A percentile compares a stretch with the other conserved stretches of the same genome.
Conservation (phyloP, 2,329 filamentous ascomycete genomes). For the Diaporthe humulicola region DNA sequence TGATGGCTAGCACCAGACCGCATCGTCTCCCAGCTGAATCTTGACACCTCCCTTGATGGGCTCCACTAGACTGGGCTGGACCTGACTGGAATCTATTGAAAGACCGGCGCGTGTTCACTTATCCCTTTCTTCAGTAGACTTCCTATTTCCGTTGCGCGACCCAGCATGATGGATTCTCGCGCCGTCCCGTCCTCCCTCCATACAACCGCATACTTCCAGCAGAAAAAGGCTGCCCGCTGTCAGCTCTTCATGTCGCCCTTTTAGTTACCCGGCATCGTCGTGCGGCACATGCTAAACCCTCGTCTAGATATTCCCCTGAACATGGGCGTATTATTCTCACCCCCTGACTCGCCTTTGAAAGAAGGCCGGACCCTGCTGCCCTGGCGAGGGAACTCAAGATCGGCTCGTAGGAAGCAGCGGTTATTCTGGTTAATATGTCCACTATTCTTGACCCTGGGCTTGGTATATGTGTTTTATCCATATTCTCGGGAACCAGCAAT, state of each 20-base stretch:
- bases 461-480: neutral
- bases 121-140: slow-evolving; percentile 22
- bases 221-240: neutral
- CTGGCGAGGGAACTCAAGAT: slow-evolving; percentile 2
- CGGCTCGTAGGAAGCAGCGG: slow-evolving; percentile 1
- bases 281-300: neutral
- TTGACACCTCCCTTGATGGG: slow-evolving; percentile 8
- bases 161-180: slow-evolving; percentile 15
- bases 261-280: neutral
- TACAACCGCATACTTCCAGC: neutral
- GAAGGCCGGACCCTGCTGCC: slow-evolving; percentile 29
- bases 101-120: neutral
- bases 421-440: slow-evolving; percentile 12
- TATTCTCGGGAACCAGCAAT: neutral
- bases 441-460: neutral
- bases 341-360: slow-evolving; percentile 28
- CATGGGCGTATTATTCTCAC: slow-evolving; percentile 26
- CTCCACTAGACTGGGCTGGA: neutral
- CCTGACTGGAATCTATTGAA: slow-evolving; percentile 25
- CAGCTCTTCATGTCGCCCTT: slow-evolving; percentile 13
- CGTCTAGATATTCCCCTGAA: neutral
- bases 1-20: neutral
- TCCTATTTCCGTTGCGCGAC: neutral
- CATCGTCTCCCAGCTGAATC: neutral
- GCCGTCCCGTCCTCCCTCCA: neutral